Evolutionary conservation across 1,284 basidiomycete genomes (phyloP), one percentile per base, ranked within the genome.

Genomic region (Sparassis latifolia): DNA sequence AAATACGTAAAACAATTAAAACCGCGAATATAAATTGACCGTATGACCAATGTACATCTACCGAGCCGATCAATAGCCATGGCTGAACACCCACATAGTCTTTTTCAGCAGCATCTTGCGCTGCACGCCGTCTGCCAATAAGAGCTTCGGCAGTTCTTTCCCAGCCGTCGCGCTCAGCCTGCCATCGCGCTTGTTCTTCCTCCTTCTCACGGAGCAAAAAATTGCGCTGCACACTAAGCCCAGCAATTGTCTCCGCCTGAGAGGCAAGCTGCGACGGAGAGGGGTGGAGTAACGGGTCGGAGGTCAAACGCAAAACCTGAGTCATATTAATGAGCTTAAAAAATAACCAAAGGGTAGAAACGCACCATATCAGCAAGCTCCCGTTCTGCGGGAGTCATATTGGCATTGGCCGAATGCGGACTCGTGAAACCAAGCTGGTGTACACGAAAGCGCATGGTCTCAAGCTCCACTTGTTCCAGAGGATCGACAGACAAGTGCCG

Each of bases 111-210:
- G 58, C 59, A 12, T 64, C 59, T 33, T 55, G 53, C 28, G 67
- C 69, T 46, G 69, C 74, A 47, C 69, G 68, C 41, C 73, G 69
- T 50, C 77, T 77, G 1, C 67, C 62, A 49, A 84, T 70, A 40
- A 88, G 69, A 4, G 82, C 83, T 53, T 87, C 84, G 0, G 79
- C 76, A 52, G 75, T 77, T 48, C 84, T 71, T 10, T 73, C 74
- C 78, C 81, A 87, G 3, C 74, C 70, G 5, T 78, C 77, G 54
- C 75, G 72, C 60, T 86, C 84, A 0, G 77, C 74, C 35, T 76
- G 66, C 80, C 80, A 84, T 39, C 76, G 70, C 5, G 69, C 69
- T n/a, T 71, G 71, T 48, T 84, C 79, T 46, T 83, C 78, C 42
- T 76, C 72, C 5, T 71, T 66, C 46, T 78, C 74, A 20, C 64